phyloP scores from a whole-genome alignment of 495 filamentous ascomycete genomes.

The Pseudomonodictys pantanalensis region DNA sequence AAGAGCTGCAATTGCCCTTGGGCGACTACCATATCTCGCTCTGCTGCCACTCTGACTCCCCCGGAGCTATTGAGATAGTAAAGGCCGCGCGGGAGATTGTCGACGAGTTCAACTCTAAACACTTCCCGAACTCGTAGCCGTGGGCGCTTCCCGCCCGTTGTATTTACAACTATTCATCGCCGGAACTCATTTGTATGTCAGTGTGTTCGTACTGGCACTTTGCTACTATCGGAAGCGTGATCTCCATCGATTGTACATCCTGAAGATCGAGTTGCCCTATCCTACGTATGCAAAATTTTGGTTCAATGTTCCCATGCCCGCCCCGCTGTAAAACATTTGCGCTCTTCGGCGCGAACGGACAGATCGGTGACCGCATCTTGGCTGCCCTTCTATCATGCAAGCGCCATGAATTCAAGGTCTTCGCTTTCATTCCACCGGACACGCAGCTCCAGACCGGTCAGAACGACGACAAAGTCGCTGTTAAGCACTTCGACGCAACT shows the following conservation, averaged over 20 bases:
- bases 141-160: too few species aligned
- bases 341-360: not conserved
- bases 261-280: too few species aligned
- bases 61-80: conserved; percentile 52
- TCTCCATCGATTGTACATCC: too few species aligned
- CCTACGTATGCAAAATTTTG: too few species aligned
- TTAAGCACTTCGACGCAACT: not conserved
- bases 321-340: too few species aligned
- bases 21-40: conserved; percentile 50
- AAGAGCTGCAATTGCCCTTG: conserved; percentile 46
- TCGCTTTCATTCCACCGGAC: not conserved
- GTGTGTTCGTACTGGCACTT: too few species aligned
- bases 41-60: conserved; percentile 57
- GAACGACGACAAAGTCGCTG: not conserved
- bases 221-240: too few species aligned
- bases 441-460: not conserved
- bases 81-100: conserved; percentile 45
- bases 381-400: not conserved
- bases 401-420: not conserved
- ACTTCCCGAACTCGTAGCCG: too few species aligned
- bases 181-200: too few species aligned
- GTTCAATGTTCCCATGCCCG: too few species aligned
- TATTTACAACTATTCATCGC: too few species aligned
- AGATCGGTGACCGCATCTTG: not conserved
- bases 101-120: conserved; percentile 37